Base-by-base conservation (phyloP, 2,329 filamentous ascomycete species). In the Claviceps pazoutovae region DNA sequence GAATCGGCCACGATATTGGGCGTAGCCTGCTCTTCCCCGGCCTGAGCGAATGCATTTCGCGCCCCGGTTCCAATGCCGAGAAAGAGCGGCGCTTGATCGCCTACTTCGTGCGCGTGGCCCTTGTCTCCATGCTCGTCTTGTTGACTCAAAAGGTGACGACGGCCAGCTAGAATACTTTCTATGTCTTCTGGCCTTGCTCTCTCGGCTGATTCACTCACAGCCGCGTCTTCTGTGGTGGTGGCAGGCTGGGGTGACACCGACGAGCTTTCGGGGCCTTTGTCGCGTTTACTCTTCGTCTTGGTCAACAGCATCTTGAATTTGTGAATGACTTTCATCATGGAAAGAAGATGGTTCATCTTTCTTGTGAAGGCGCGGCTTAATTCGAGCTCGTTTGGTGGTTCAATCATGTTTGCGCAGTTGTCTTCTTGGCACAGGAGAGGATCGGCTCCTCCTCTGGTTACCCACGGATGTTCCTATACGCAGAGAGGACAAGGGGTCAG, bases 291-390 rank as follows among this genome's bases (percentile, higher is more conserved):
- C 26, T 58, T 57, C 23, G 61, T 63, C 30, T 58, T 61, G 11
- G 57, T 60, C n/a, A 93, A 70, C 8, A 94, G 74, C 49, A 78
- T 72, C 65, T 94, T 96, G 73, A 97, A 96, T 53, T 85, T 86
- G 56, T 84, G 83, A 42, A 94, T 91, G 4, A 90, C 93, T 78
- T 88, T 93, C 74, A 97, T 86, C 57, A 97, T 87, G 50, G 83
- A 87, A 53, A 97, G 74, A 2, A 97, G 74, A 62, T 93, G 84
- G 54, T 83, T 83, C 78, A 97, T 89, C 62, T 89, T 94, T 23
- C 80, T 80, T 2, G 93, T 97, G 57, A 97, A 94, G 14, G 93
- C 93, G 56, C 85, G 82, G 60, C 88, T 88, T 62, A 96, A 79
- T 68, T 98, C 93, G 52, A 90, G 82, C 59, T 93, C 86, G 53